Conservation (phyloP, 768 basidiomycete species). For the Pleurotus citrinopileatus region DNA sequence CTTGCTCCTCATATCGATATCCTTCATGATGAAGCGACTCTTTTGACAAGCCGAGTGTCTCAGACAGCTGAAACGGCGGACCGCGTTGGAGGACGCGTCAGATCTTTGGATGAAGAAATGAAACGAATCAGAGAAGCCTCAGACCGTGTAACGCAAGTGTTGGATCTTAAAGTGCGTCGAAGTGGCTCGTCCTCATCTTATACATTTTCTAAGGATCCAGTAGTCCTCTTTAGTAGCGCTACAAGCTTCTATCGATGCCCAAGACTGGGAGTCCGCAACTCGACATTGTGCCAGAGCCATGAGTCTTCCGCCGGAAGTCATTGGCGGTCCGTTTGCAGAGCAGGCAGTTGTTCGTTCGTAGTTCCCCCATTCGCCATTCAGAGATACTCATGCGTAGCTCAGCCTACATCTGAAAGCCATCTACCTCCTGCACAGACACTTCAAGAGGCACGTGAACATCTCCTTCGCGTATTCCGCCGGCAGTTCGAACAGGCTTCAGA, state of each 20-base stretch:
- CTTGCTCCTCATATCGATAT: constrained; percentile 62
- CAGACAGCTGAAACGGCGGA: constrained; percentile 79
- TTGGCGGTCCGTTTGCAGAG: constrained; percentile 83
- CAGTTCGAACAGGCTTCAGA: constrained; percentile 82
- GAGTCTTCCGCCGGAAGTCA: constrained; percentile 74
- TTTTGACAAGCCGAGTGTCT: constrained; percentile 57
- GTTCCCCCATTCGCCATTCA: background rate
- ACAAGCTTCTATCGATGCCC: constrained; percentile 74
- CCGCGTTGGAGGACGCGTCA: constrained; percentile 88
- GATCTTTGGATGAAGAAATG: constrained; percentile 91
- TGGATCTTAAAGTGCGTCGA: constrained; percentile 85
- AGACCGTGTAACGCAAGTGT: constrained; percentile 90
- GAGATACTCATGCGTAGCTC: constrained; percentile 4
- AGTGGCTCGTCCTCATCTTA: too few relatives aligned
- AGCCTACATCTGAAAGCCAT: constrained; percentile 92
- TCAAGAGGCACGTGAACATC: constrained; percentile 64
- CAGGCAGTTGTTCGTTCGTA: constrained; percentile 70
- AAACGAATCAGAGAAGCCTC: constrained; percentile 81
- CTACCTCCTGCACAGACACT: constrained; percentile 85
- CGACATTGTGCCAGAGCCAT: constrained; percentile 90
- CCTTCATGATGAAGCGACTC: constrained; percentile 53
- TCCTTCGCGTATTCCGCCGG: constrained; percentile 74
- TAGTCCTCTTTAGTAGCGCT: constrained; percentile 39
- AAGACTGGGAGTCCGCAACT: constrained; percentile 96
- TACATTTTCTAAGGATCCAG: too few relatives aligned